phyloP scores from a whole-genome alignment of 768 basidiomycete genomes.

The Tricholomella constricta region DNA sequence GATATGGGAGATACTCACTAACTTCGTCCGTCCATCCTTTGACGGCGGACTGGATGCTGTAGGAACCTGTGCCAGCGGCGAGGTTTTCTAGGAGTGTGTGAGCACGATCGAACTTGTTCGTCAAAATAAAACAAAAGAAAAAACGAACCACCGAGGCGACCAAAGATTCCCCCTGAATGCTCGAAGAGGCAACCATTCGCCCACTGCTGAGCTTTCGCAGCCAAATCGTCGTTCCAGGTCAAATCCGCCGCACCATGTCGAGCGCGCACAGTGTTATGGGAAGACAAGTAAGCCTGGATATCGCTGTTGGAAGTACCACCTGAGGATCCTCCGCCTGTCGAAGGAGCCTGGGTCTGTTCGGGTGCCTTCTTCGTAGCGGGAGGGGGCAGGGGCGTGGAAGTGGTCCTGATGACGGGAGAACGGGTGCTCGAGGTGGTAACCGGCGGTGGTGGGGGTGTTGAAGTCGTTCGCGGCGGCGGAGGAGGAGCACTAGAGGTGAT shows the following conservation, averaged over 20 bases:
- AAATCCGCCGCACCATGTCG: conserved; percentile 64
- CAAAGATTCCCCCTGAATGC: conserved; percentile 70
- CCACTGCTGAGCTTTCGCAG: conserved; percentile 68
- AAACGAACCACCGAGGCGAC: conserved; percentile 59
- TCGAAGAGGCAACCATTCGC: conserved; percentile 66
- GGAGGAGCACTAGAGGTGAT: conserved; percentile 12
- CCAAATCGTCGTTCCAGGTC: conserved; percentile 63
- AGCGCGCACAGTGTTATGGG: conserved; percentile 65
- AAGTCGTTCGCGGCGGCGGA: conserved; percentile 11
- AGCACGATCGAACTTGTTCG: neutral
- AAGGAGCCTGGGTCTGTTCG: conserved; percentile 12
- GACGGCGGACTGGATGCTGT: conserved; percentile 51
- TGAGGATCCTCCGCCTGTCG: conserved; percentile 13
- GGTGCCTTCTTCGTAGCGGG: conserved; percentile 19
- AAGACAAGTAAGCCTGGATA: conserved; percentile 51
- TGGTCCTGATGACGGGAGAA: conserved; percentile 13
- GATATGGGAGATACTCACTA: conserved; percentile 41
- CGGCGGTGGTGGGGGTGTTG: conserved; percentile 18
- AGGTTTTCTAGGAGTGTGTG: conserved; percentile 58
- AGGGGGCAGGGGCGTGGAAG: conserved; percentile 13
- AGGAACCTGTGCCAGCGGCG: conserved; percentile 69
- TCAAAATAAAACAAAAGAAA: neutral
- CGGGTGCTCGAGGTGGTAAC: conserved; percentile 15
- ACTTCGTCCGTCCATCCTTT: conserved; percentile 69
- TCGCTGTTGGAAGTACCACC: conserved; percentile 42